Conservation (phyloP, 1,284 basidiomycete genomes). For the Dichomitus squalens region DNA sequence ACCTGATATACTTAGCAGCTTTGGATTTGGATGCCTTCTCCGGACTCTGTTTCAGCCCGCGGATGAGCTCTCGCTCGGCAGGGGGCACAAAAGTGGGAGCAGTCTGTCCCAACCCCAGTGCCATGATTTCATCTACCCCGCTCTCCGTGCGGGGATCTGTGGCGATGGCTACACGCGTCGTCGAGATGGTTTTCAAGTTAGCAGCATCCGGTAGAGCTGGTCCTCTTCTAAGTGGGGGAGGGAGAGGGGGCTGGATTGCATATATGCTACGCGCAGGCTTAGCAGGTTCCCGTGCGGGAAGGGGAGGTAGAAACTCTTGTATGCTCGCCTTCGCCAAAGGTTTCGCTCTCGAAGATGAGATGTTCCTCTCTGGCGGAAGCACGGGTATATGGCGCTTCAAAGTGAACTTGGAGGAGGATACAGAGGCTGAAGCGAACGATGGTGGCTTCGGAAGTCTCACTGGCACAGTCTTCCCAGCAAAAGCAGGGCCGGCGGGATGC, state of each 20-base stretch:
- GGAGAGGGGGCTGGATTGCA: slow-evolving; percentile 14
- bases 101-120: slow-evolving; percentile 42
- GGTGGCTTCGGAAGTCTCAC: slow-evolving; percentile 2
- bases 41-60: slow-evolving; percentile 46
- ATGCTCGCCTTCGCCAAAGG: slow-evolving; percentile 8
- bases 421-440: background rate
- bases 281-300: background rate
- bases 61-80: slow-evolving; percentile 38
- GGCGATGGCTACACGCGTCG: slow-evolving; percentile 43
- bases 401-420: slow-evolving; percentile 4
- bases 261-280: slow-evolving; percentile 7
- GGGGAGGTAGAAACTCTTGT: slow-evolving; percentile 13
- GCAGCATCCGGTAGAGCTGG: slow-evolving; percentile 8
- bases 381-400: background rate
- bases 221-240: background rate
- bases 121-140: slow-evolving; percentile 43
- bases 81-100: slow-evolving; percentile 33
- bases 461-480: background rate
- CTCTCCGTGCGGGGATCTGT: slow-evolving; percentile 45
- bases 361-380: background rate
- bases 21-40: slow-evolving; percentile 42
- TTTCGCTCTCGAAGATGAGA: background rate
- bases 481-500: background rate
- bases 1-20: slow-evolving; percentile 38
- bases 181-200: slow-evolving; percentile 43